Evolutionary conservation across 2,329 filamentous ascomycete genomes (phyloP).

Genomic region (Daldinia sp.): DNA sequence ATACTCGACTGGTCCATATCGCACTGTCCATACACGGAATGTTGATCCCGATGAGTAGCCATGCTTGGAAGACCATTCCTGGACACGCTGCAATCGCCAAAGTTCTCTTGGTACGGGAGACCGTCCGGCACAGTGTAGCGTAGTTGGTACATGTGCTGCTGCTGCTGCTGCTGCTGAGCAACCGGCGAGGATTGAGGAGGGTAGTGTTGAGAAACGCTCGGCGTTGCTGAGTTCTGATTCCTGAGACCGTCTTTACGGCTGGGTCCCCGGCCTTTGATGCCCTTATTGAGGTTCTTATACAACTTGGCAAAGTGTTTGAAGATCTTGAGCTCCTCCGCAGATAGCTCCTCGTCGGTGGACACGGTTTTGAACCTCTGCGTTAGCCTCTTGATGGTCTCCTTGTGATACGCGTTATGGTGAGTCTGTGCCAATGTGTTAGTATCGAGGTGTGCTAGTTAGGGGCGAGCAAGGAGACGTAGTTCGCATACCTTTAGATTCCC

Average conservation of each 20-base stretch:
- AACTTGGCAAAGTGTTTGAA: conserved; percentile 84
- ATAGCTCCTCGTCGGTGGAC: conserved; percentile 69
- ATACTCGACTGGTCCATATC: conserved; percentile 55
- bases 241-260: conserved; percentile 69
- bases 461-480: neutral
- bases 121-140: conserved; percentile 42
- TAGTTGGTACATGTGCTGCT: conserved; percentile 36
- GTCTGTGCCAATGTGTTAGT: conserved; percentile 13
- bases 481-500: conserved; percentile 82
- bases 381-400: conserved; percentile 73
- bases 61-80: conserved; percentile 24
- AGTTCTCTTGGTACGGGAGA: conserved; percentile 15
- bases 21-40: conserved; percentile 55
- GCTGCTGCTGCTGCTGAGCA: conserved; percentile 23
- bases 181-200: conserved; percentile 20
- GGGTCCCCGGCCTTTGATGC: conserved; percentile 94
- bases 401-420: conserved; percentile 95
- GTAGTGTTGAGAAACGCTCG: conserved; percentile 39
- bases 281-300: conserved; percentile 99
- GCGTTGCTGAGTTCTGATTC: conserved; percentile 38
- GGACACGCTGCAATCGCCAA: conserved; percentile 32
- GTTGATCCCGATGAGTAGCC: conserved; percentile 41
- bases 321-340: conserved; percentile 74
- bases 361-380: conserved; percentile 72
- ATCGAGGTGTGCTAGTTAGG: neutral